phyloP scores from a whole-genome alignment of 306 rosid genomes.

The Inga laurina region DNA sequence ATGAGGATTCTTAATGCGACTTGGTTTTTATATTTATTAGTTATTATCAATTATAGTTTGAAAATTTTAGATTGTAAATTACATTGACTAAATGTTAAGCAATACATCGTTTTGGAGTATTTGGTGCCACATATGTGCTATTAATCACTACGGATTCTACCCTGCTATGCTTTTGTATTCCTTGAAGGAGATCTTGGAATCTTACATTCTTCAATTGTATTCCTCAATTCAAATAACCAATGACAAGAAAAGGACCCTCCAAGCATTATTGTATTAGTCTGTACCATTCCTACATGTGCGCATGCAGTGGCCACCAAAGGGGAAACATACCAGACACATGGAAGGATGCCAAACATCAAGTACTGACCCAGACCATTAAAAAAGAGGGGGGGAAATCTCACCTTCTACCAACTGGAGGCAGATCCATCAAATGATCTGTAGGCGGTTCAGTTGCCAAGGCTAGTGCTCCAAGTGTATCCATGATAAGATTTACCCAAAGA shows the following conservation, averaged over 20 bases:
- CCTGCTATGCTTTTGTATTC: background rate
- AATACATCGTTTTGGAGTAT: background rate
- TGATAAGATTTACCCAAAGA: conserved; percentile 98
- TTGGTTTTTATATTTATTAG: background rate
- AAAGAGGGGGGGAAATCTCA: conserved; percentile 9
- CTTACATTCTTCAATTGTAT: background rate
- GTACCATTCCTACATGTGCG: conserved; percentile 13
- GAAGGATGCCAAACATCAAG: conserved; percentile 4
- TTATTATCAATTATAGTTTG: background rate
- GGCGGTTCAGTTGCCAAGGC: conserved; percentile 99
- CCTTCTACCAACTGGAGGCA: conserved; percentile 94
- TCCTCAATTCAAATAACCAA: conserved; percentile 12
- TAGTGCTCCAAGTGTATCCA: conserved; percentile 98
- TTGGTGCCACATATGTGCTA: background rate
- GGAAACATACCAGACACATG: conserved; percentile 17
- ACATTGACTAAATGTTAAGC: background rate
- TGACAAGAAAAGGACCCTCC: conserved; percentile 5
- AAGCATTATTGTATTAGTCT: background rate
- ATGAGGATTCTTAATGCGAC: background rate
- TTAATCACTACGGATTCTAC: background rate
- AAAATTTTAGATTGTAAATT: background rate
- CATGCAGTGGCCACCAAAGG: background rate
- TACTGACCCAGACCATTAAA: background rate
- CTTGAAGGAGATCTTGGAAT: background rate
- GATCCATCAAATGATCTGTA: conserved; percentile 90